phyloP scores from a whole-genome alignment of 1,139 yeast species.

The Geotrichum reessii region DNA sequence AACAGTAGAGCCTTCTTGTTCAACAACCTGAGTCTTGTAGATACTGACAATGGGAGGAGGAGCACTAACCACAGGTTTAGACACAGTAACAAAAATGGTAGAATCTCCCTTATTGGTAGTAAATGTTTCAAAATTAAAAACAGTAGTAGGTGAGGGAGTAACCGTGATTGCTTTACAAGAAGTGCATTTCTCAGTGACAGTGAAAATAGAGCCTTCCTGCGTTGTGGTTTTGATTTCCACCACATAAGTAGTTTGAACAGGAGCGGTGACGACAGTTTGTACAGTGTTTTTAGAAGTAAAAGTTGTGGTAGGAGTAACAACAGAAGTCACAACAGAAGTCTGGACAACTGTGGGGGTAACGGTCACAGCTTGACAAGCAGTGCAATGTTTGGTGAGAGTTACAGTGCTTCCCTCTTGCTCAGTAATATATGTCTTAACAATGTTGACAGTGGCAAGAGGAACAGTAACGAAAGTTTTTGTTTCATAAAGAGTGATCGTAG shows the following conservation, averaged over 20 bases:
- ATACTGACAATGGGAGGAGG: neutral
- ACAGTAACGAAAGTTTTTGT: neutral
- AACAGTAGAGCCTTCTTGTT: conserved; percentile 8
- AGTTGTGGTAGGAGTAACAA: conserved; percentile 4
- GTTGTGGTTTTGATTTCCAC: conserved; percentile 8
- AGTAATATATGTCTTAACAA: conserved; percentile 1
- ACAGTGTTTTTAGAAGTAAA: neutral
- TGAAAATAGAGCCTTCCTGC: conserved; percentile 7
- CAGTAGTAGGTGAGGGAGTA: neutral
- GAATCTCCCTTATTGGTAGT: neutral
- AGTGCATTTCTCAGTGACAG: conserved; percentile 9
- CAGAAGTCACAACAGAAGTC: neutral
- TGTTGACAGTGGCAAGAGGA: conserved; percentile 7
- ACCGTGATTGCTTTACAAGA: conserved; percentile 10
- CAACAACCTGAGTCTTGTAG: conserved; percentile 2
- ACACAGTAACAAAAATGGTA: neutral
- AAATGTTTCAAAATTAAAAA: neutral
- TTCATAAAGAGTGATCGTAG: neutral
- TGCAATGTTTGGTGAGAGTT: conserved; percentile 5
- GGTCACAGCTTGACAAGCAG: conserved; percentile 4
- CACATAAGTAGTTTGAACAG: conserved; percentile 6
- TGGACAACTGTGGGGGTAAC: neutral
- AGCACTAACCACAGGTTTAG: conserved; percentile 3
- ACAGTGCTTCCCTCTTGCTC: conserved; percentile 5
- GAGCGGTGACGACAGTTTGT: neutral